These are phyloP conservation scores for Paramecium tetraurelia DNA, from an alignment of 73 alveolate genomes.

Conservation along the genomic window DNA sequence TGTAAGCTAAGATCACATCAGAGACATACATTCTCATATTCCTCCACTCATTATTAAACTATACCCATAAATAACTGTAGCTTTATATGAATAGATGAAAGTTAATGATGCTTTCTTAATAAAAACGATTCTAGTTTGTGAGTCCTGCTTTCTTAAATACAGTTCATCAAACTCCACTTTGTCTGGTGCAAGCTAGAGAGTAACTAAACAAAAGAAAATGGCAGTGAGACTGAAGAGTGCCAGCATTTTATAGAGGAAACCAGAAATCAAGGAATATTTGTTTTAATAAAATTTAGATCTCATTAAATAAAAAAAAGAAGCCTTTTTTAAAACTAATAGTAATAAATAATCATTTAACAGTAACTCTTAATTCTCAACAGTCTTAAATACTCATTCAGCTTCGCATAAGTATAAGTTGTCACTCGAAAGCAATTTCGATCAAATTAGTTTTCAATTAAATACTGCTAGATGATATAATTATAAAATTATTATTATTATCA, in stretches of 20 bases:
- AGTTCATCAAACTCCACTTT: neutral
- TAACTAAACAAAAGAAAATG: neutral
- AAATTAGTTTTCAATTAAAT: neutral
- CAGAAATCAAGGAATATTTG: conserved; percentile 16
- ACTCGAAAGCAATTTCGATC: neutral
- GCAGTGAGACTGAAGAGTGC: neutral
- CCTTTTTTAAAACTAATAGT: neutral
- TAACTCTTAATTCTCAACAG: neutral
- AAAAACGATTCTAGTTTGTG: conserved; percentile 39
- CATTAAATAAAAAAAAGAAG: neutral
- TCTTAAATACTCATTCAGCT: neutral
- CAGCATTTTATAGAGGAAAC: neutral
- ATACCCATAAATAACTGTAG: conserved; percentile 56
- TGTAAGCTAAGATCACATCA: neutral
- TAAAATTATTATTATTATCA: neutral
- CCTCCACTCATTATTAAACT: conserved; percentile 44
- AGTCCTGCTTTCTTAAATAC: neutral
- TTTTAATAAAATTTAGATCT: neutral
- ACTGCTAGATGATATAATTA: neutral
- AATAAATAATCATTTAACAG: neutral
- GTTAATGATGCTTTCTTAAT: conserved; percentile 42
- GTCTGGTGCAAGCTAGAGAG: conserved; percentile 3
- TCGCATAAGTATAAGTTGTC: neutral
- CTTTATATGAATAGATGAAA: conserved; percentile 19
- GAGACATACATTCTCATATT: conserved; percentile 55